phyloP scores from a whole-genome alignment of 805 yeast genomes.

The Saccharomycopsis sp. region DNA sequence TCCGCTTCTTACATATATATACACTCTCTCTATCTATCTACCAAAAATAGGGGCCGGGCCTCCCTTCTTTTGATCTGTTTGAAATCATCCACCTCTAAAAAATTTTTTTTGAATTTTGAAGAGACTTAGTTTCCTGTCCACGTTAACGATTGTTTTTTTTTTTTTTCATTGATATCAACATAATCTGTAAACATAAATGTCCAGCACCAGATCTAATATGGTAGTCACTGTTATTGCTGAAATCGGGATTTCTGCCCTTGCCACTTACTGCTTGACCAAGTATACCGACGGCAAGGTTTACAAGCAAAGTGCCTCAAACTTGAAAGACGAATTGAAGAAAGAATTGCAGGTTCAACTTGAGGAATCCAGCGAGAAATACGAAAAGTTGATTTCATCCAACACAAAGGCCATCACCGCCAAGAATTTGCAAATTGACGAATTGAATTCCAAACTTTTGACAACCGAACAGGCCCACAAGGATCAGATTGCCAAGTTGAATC shows the following conservation, averaged over 20 bases:
- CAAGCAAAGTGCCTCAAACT: conserved; percentile 8
- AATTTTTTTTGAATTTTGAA: too few relatives aligned
- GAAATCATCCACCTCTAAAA: too few relatives aligned
- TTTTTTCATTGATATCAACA: too few relatives aligned
- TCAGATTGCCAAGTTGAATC: not conserved
- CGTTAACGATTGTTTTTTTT: too few relatives aligned
- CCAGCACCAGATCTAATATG: conserved; percentile 8
- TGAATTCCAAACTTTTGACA: conserved; percentile 4
- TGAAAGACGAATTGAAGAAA: conserved; percentile 5
- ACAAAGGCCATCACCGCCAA: conserved; percentile 9
- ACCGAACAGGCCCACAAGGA: not conserved
- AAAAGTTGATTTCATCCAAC: conserved; percentile 4
- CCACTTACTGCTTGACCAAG: conserved; percentile 16
- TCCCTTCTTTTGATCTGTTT: too few relatives aligned
- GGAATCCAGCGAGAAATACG: conserved; percentile 8
- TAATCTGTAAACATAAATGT: too few relatives aligned
- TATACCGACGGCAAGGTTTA: conserved; percentile 15
- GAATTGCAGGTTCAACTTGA: conserved; percentile 12
- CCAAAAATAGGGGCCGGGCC: too few relatives aligned
- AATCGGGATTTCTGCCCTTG: conserved; percentile 19
- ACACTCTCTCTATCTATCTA: too few relatives aligned
- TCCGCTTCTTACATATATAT: too few relatives aligned
- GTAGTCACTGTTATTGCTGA: conserved; percentile 20
- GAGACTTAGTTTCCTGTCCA: too few relatives aligned
- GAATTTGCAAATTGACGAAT: conserved; percentile 13